Conservation (phyloP, 495 filamentous ascomycete genomes). For the Hypoxylon cercidicola region DNA sequence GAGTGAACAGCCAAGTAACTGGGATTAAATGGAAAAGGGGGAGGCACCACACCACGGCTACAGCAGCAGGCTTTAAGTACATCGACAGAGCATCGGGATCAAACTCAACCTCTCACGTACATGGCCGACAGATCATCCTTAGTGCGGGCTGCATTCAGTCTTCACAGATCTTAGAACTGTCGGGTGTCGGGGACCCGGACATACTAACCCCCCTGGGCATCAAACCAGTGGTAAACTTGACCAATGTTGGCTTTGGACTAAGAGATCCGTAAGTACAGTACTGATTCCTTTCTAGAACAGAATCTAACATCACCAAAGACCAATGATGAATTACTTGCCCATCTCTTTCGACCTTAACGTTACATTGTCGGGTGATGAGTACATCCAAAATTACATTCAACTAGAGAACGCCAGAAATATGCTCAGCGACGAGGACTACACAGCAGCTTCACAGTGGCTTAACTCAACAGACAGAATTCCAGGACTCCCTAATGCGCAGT, state of each 20-base stretch:
- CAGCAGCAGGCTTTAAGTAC: constrained; percentile 2
- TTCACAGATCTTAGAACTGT: constrained; percentile 17
- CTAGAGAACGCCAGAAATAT: constrained; percentile 1
- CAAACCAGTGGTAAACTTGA: constrained; percentile 1
- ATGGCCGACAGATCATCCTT: constrained; percentile 5
- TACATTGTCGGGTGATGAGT: constrained; percentile 3
- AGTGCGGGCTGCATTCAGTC: constrained; percentile 20
- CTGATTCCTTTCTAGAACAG: too few relatives aligned
- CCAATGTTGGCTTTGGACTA: constrained; percentile 13
- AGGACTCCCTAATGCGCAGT: constrained; percentile 1
- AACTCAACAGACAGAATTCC: constrained; percentile 5
- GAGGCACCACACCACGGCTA: neutral
- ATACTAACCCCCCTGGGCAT: neutral
- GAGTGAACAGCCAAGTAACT: constrained; percentile 2
- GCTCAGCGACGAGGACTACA: constrained; percentile 1
- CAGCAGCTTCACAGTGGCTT: neutral
- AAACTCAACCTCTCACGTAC: neutral
- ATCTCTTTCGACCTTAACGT: constrained; percentile 4
- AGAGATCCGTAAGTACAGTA: constrained; percentile 3
- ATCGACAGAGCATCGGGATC: neutral
- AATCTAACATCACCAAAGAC: neutral
- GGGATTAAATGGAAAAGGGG: neutral
- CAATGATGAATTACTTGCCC: constrained; percentile 7
- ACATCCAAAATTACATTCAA: constrained; percentile 11
- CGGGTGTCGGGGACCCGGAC: constrained; percentile 11